These are phyloP conservation scores for Cinnamomum chago DNA, from an alignment of 164 flowering plant genomes.

Conservation along the genomic window DNA sequence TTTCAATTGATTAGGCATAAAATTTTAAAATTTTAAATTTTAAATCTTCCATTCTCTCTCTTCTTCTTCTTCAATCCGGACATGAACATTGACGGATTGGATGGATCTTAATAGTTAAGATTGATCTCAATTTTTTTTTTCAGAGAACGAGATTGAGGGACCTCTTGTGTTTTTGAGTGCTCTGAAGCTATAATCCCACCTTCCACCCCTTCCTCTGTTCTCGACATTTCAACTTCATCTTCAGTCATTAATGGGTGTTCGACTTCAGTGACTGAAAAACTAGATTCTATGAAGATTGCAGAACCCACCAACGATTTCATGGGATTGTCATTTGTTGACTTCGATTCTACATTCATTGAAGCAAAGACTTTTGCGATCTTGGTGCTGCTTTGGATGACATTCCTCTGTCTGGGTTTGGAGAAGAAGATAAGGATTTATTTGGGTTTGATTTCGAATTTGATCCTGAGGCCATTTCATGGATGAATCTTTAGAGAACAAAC, in stretches of 20 bases:
- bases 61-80: too few species aligned
- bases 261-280: not conserved
- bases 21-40: too few species aligned
- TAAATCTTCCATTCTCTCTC: too few species aligned
- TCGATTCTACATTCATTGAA: conserved; percentile 33
- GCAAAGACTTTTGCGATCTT: conserved; percentile 21
- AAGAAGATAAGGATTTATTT: conserved; percentile 31
- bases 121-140: too few species aligned
- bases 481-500: conserved; percentile 52
- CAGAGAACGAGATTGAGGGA: too few species aligned
- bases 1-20: too few species aligned
- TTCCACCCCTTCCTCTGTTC: conserved; percentile 50
- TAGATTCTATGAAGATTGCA: not conserved
- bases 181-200: conserved; percentile 37
- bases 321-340: conserved; percentile 31
- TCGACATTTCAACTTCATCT: conserved; percentile 35
- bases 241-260: conserved; percentile 8
- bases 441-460: conserved; percentile 33
- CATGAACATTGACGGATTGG: too few species aligned
- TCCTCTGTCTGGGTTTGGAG: conserved; percentile 34
- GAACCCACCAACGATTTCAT: conserved; percentile 17
- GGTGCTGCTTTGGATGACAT: conserved; percentile 39
- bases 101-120: too few species aligned
- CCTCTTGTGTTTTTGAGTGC: conserved; percentile 31
- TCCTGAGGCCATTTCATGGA: conserved; percentile 35